Evolutionary conservation across 2,329 filamentous ascomycete genomes (phyloP).

Genomic region (Colletotrichum theobromicola): DNA sequence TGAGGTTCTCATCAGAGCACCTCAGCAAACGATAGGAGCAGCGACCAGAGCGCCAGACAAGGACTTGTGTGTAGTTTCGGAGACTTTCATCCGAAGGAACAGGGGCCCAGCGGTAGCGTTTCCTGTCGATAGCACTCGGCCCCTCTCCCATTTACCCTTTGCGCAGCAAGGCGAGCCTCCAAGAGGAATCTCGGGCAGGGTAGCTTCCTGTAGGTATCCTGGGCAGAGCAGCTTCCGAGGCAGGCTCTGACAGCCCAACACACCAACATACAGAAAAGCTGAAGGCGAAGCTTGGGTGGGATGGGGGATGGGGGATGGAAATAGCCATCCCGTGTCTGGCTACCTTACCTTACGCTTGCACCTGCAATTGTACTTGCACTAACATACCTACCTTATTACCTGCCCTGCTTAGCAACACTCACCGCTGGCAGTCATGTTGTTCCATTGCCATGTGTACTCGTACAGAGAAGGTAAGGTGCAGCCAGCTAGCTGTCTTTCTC

Average conservation of each 20-base stretch:
- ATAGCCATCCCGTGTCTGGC: neutral
- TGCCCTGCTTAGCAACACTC: neutral
- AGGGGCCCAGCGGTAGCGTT: neutral
- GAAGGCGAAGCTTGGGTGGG: neutral
- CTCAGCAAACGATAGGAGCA: neutral
- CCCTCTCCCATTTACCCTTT: neutral
- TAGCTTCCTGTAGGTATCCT: neutral
- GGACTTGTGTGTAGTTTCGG: neutral
- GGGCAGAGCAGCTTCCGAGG: neutral
- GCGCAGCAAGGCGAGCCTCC: neutral
- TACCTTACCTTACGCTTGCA: neutral
- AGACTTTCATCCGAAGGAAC: constrained; percentile 13
- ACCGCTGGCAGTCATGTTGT: neutral
- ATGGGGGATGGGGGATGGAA: neutral
- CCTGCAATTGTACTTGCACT: neutral
- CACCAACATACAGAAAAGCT: neutral
- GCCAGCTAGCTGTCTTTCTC: neutral
- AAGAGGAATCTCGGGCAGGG: constrained; percentile 1
- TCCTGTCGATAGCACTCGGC: neutral
- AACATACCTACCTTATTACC: too few relatives aligned
- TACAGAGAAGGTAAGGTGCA: neutral
- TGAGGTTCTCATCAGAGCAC: neutral
- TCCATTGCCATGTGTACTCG: neutral
- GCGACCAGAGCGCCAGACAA: neutral
- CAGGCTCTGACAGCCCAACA: neutral